Base-by-base conservation (phyloP, 2,329 filamentous ascomycete genomes). In the Pseudocercospora vitis region DNA sequence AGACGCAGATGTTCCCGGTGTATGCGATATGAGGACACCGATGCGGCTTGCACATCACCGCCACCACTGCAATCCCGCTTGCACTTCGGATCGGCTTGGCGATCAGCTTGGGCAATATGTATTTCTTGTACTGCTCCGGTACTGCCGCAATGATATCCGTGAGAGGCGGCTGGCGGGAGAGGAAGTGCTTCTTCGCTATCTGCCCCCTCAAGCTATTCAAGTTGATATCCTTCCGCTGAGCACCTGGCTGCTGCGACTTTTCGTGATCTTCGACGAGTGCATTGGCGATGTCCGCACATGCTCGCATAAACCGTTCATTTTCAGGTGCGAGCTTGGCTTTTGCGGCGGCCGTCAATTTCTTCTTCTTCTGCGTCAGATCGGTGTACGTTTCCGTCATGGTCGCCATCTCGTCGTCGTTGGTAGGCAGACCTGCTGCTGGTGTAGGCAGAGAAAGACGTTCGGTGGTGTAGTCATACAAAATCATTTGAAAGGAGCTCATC, bases 121-220 rank as follows among this genome's bases (percentile, higher is more conserved):
- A 97, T 76, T 97, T 99, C 79, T 97, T 99, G 77, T 97, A 96
- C 71, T 97, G 91, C 71, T 99, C 94, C n/a, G 95, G 95, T 29
- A 99, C 92, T 7, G 94, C 94, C 50, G 94, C 90, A 68, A 99
- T 97, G 68, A 99, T 99, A 56, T 94, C 92, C 7, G 92, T 97
- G 60, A 99, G 77, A 21, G 95, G 90, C 26, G 94, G 94, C 63
- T 95, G 89, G 57, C 84, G 90, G 71, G 84, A 87, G 57, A 99
- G 78, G 70, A 85, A 88, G 76, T 97, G 91, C 76, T 96, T 97
- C 76, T 94, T 95, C 40, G 94, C 83, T 58, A 96, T 84, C 69
- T 91, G 91, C 50, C 89, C 85, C 40, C 94, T 86, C 62, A 99
- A 74, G 54, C 84, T 81, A 73, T 99, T 99, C 65, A 99, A 81